Conservation (phyloP, 208 protist species). For the Trypanosoma vivax region DNA sequence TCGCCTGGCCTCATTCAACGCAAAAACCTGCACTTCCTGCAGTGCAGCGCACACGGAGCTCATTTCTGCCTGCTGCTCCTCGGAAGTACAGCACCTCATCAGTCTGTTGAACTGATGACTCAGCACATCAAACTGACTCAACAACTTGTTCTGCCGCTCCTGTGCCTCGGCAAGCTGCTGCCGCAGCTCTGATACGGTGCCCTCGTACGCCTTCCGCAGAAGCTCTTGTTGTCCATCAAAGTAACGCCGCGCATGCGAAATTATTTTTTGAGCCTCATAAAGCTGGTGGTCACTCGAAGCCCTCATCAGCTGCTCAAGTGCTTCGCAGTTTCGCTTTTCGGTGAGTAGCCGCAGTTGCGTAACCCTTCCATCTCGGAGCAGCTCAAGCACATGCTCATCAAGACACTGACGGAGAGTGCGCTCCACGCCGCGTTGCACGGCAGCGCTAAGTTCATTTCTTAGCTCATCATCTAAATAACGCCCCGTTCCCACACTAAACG, state of each 20-base stretch:
- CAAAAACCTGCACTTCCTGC: constrained; percentile 39
- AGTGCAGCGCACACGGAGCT: constrained; percentile 44
- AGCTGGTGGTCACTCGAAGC: constrained; percentile 4
- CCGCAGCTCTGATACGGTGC: constrained; percentile 21
- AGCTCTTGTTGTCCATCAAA: constrained; percentile 27
- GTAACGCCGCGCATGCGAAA: constrained; percentile 14
- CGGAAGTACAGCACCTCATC: constrained; percentile 22
- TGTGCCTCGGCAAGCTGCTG: constrained; percentile 30
- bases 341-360: constrained; percentile 11
- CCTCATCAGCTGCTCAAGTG: constrained; percentile 14
- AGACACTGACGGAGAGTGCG: constrained; percentile 16
- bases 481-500: neutral
- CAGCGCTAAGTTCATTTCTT: constrained; percentile 7
- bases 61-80: constrained; percentile 22
- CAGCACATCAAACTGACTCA: constrained; percentile 45
- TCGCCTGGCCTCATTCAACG: constrained; percentile 8
- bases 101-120: constrained; percentile 42
- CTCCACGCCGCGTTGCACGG: constrained; percentile 22
- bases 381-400: constrained; percentile 1
- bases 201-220: constrained; percentile 23
- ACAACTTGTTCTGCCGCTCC: constrained; percentile 28
- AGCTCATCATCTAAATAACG: constrained; percentile 4
- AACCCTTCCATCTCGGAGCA: constrained; percentile 10
- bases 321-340: constrained; percentile 8
- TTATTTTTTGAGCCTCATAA: constrained; percentile 7